Percentiles rank a stretch among this genome's conserved stretches.
Conservation (phyloP, 306 rosid species). For the Glycine soja region DNA sequence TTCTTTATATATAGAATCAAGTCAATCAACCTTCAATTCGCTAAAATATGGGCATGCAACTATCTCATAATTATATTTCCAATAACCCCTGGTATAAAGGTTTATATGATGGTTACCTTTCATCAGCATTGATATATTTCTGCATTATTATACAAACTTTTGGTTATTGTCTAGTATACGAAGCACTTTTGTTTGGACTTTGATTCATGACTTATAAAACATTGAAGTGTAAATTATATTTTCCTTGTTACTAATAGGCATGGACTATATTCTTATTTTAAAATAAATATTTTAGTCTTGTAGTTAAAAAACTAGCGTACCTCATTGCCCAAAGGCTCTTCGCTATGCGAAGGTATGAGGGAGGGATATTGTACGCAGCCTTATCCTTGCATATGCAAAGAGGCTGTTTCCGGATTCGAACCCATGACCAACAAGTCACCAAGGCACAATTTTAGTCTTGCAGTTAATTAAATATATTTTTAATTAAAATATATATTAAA, state of each 20-base stretch:
- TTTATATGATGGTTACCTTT: slow-evolving; percentile 39
- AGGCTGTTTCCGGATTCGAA: no score
- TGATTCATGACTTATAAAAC: background rate
- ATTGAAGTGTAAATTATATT: background rate
- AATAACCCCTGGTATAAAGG: background rate
- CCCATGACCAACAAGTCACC: no score
- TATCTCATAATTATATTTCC: background rate
- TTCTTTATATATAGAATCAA: background rate
- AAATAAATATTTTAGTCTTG: background rate
- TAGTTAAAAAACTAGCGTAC: no score
- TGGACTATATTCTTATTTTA: background rate
- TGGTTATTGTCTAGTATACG: background rate
- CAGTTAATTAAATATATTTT: background rate
- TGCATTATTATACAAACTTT: slow-evolving; percentile 3
- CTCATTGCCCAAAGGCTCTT: no score
- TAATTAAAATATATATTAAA: background rate
- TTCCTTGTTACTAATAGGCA: background rate
- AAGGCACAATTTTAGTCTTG: background rate
- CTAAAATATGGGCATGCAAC: background rate
- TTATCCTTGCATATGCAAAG: no score
- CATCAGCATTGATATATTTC: slow-evolving; percentile 3
- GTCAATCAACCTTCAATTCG: background rate
- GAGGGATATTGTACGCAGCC: no score
- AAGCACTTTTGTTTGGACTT: background rate
- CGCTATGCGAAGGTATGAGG: no score